Evolutionary conservation across 768 basidiomycete genomes (phyloP).

Genomic region (Mycena venus): DNA sequence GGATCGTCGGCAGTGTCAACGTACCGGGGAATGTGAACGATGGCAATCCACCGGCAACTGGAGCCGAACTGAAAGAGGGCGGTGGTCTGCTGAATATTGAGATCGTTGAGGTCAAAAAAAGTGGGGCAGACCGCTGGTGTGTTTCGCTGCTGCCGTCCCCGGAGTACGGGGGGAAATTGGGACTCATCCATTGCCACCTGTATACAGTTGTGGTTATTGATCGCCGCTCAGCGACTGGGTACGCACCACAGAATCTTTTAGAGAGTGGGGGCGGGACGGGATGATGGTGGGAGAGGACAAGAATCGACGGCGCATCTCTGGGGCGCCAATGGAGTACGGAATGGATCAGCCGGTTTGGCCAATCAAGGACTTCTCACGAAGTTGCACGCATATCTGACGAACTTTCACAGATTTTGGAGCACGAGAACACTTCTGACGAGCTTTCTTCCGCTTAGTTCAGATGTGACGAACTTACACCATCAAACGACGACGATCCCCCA

Average conservation of each 20-base stretch:
- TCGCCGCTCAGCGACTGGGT: not conserved
- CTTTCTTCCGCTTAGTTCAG: not conserved
- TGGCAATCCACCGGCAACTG: slow-evolving; percentile 5
- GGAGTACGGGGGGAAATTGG: slow-evolving; percentile 1
- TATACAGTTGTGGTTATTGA: not conserved
- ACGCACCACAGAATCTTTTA: not conserved
- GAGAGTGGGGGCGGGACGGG: slow-evolving; percentile 4
- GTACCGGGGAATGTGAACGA: slow-evolving; percentile 6
- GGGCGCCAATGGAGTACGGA: not conserved
- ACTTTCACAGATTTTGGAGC: not conserved
- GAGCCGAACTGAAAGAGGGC: not conserved
- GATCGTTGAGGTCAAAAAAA: not conserved
- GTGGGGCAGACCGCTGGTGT: not conserved
- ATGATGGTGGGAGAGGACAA: slow-evolving; percentile 13
- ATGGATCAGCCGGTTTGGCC: not conserved
- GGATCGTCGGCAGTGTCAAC: not conserved
- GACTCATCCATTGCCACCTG: not conserved
- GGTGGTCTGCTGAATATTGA: not conserved
- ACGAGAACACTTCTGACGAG: not conserved
- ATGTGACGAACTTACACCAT: slow-evolving; percentile 11
- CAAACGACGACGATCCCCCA: slow-evolving; percentile 13
- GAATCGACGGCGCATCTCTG: slow-evolving; percentile 10
- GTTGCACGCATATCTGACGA: slow-evolving; percentile 8
- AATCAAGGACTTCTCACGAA: slow-evolving; percentile 6
- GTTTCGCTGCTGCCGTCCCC: not conserved